Evolutionary conservation across 2,329 filamentous ascomycete genomes (phyloP), one percentile per base, ranked within the genome.

Genomic region (Stachybotrys chartarum): DNA sequence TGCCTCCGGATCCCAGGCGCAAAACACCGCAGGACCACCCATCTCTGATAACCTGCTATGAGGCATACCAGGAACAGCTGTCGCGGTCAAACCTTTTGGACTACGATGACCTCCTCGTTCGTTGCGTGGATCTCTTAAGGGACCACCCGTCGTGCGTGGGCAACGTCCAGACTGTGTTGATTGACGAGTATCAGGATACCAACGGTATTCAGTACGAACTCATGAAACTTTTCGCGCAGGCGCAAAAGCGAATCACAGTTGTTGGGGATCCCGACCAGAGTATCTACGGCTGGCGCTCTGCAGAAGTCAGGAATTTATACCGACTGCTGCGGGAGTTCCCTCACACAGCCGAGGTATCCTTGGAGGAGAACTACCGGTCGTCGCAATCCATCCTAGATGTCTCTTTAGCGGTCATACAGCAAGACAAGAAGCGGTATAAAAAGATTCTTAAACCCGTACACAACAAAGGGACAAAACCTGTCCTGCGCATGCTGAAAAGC

Each of bases 141-240:
- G 75, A 78, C 18, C 82, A 89, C 61, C 90, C 92, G 0, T 77
- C 82, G 14, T 97, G 92, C 64, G 92, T 97, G 3, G 86, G 86
- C 14, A 97, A 96, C 62, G 85, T 99, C 17, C 86, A 97, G 69
- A 84, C 90, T 0, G 91, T 97, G 7, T 78, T 99, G 50, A 95
- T 99, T 59, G 93, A 99, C 68, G 93, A 99, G 67, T 99, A 97
- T 60, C 93, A 99, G 71, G 93, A 99, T 72, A 97, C 93, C 7
- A 99, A 97, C 67, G 83, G 90, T 18, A 86, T 97, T 5, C 93
- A 99, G 70, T 97, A 96, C 65, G 91, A 97, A 62, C 76, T 99
- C 47, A 97, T 97, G 91, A 87, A 83, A 59, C 79, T 96, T 1
- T 86, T 99, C 64, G 90, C 92, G 1, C 84, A 90, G 57, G 74